A percentile compares a stretch with the other conserved stretches of the same genome.
These are phyloP conservation scores for Fusarium gaditjirri DNA, from an alignment of 2,329 filamentous ascomycete species.

Conservation along the genomic window DNA sequence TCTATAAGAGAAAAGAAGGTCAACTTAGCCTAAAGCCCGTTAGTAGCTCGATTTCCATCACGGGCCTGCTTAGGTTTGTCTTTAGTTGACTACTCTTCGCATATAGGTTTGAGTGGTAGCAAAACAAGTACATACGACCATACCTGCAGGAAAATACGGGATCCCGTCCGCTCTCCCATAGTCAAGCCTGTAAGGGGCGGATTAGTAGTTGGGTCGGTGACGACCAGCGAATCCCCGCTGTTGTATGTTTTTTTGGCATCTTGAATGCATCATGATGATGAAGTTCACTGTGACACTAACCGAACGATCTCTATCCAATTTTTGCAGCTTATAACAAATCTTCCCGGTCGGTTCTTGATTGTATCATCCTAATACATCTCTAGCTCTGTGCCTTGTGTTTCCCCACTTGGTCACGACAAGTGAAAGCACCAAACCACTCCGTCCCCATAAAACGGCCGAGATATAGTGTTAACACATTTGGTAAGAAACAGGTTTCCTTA, in stretches of 20 bases:
- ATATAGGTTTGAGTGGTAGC: rapidly evolving
- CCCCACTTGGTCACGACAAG: background rate
- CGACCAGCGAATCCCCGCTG: slow-evolving; percentile 11
- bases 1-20: rapidly evolving
- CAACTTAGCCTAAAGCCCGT: background rate
- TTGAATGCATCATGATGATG: rapidly evolving
- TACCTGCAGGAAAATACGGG: slow-evolving; percentile 9
- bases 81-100: rapidly evolving
- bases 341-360: rapidly evolving
- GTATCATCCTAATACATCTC: background rate
- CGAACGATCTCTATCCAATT: too few species aligned
- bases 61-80: background rate
- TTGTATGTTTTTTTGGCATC: background rate
- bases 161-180: slow-evolving; percentile 11
- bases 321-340: background rate
- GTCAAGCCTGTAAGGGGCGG: slow-evolving; percentile 5
- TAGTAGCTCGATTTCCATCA: background rate
- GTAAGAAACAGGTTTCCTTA: too few species aligned
- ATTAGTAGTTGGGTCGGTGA: slow-evolving; percentile 11
- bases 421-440: background rate
- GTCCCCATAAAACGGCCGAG: background rate
- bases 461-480: background rate
- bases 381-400: background rate
- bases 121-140: background rate
- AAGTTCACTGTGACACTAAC: rapidly evolving